These are phyloP conservation scores for Pulveroboletus sp. DNA, from an alignment of 768 basidiomycete species.

Conservation along the genomic window DNA sequence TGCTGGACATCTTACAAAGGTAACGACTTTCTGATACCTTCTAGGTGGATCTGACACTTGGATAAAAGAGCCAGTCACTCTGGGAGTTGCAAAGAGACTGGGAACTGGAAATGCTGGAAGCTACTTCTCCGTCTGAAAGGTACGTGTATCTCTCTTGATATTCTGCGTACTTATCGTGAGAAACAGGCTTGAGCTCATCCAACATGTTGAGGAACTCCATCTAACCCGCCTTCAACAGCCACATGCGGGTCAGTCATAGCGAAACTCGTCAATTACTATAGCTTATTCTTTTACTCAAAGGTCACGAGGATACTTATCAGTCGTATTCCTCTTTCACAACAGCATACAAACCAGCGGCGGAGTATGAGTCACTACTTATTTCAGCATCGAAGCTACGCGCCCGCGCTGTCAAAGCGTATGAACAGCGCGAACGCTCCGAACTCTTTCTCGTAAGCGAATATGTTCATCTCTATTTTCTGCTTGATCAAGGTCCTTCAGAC, in stretches of 20 bases:
- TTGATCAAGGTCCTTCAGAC: slow-evolving; percentile 19
- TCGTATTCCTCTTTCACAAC: slow-evolving; percentile 90
- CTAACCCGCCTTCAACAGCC: slow-evolving; percentile 72
- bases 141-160: slow-evolving; percentile 19
- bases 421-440: slow-evolving; percentile 64
- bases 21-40: slow-evolving; percentile 24
- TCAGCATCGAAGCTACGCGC: slow-evolving; percentile 71
- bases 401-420: slow-evolving; percentile 56
- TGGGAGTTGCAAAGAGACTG: slow-evolving; percentile 77
- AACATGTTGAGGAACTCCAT: slow-evolving; percentile 54
- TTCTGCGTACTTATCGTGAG: neutral
- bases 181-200: slow-evolving; percentile 42
- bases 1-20: slow-evolving; percentile 62
- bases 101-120: slow-evolving; percentile 64
- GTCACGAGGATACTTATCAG: slow-evolving; percentile 77
- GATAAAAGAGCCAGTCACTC: slow-evolving; percentile 58
- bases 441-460: slow-evolving; percentile 48
- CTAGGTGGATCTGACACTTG: slow-evolving; percentile 12
- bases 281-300: slow-evolving; percentile 37
- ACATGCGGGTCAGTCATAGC: slow-evolving; percentile 58
- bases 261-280: neutral
- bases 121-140: slow-evolving; percentile 45
- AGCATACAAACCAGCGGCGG: slow-evolving; percentile 62
- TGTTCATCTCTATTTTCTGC: neutral
- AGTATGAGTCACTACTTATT: slow-evolving; percentile 78